Conservation (phyloP, 352 stramenopile genomes). For the Phytophthora podocarpi region DNA sequence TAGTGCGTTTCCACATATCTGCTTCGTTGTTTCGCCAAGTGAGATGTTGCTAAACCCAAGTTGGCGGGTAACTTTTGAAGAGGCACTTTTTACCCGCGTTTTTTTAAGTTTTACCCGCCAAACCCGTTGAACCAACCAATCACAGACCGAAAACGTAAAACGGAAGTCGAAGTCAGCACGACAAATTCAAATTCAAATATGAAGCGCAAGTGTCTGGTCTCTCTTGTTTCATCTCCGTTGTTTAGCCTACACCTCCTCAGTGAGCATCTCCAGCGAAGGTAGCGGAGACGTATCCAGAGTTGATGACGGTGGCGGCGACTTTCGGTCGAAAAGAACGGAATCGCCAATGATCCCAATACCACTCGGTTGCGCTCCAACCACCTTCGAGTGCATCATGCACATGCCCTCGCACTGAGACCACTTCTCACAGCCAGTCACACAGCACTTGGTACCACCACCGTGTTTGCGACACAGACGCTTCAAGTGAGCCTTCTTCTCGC, state of each 20-base stretch:
- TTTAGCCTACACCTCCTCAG: background rate
- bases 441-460: conserved; percentile 79
- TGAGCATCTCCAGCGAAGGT: conserved; percentile 9
- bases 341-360: conserved; percentile 4
- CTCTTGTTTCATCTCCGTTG: too few relatives aligned
- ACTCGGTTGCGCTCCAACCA: conserved; percentile 9
- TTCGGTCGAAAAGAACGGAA: background rate
- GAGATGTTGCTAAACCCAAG: conserved; percentile 7
- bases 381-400: conserved; percentile 88
- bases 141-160: too few relatives aligned
- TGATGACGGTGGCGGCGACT: conserved; percentile 1
- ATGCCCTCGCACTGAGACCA: conserved; percentile 84
- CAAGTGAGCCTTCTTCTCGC: conserved; percentile 75
- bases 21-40: too few relatives aligned
- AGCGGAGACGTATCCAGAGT: conserved; percentile 15
- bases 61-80: conserved; percentile 1
- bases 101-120: conserved; percentile 23
- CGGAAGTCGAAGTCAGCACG: too few relatives aligned
- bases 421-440: conserved; percentile 71
- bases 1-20: conserved; percentile 3
- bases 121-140: conserved; percentile 14
- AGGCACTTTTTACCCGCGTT: conserved; percentile 24
- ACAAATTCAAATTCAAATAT: background rate
- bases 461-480: conserved; percentile 82
- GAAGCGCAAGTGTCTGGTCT: too few relatives aligned